Base-by-base conservation (phyloP, 140 eudicot genomes). In the Erigeron philadelphicus region DNA sequence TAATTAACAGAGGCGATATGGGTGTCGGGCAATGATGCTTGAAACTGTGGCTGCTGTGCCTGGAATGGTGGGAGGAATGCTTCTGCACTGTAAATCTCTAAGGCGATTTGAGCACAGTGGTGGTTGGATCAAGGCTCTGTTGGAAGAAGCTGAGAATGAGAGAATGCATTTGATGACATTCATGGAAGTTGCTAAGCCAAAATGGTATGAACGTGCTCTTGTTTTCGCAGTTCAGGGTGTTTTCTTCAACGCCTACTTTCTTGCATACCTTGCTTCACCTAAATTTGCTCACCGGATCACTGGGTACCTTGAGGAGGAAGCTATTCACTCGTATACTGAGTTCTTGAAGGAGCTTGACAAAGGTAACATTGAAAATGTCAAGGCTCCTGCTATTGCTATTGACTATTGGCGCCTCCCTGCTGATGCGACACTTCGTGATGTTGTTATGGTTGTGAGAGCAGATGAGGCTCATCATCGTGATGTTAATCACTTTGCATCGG, bases 381-480 rank as follows among this genome's bases (percentile, higher is more conserved):
- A 90, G 53, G 98, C 98, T 7, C 98, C 98, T 0, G 98, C 96
- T 7, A 92, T 92, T 76, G 98, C 98, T 46, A 78, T 92, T 53
- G 98, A 92, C 73, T 92, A 92, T 43, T 92, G 98, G 98, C 90
- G 91, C 46, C 76, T 92, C 69, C 90, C 96, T 0, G 71, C 81
- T 54, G 78, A 79, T 61, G 70, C 98, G 5, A 88, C 96, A 0
- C 92, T 92, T 23, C 80, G 95, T 23, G 98, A 92, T 84, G 98
- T 92, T 35, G 98, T 92, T 44, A 67, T 79, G 85, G 96, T 92
- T 38, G 90, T 92, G 12, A 74, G 98, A 55, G 98, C 95, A 25
- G 98, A 92, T 43, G 98, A 92, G 85, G 98, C 98, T 67, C 98
- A 92, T 57, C 98, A 92, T 77, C 96, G 98, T 4, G 98, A 92